Conservation (phyloP, 2,329 filamentous ascomycete genomes). For the Amylocarpus encephaloides region DNA sequence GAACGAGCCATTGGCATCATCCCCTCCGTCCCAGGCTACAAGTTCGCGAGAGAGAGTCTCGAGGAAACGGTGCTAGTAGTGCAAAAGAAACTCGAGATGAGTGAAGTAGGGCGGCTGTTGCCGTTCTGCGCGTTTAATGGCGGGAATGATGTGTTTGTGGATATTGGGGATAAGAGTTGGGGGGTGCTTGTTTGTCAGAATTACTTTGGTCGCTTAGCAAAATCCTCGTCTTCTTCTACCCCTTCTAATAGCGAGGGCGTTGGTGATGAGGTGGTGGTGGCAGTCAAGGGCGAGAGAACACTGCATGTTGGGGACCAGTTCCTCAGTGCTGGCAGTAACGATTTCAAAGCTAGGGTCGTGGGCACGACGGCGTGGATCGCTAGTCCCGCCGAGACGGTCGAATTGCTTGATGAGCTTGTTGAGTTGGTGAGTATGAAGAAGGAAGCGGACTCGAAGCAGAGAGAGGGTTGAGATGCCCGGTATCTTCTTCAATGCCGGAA, state of each 20-base stretch:
- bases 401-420: constrained; percentile 76
- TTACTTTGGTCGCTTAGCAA: constrained; percentile 59
- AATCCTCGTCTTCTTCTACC: too few relatives aligned
- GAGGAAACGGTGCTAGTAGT: constrained; percentile 95
- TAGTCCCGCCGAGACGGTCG: constrained; percentile 83
- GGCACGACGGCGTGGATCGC: constrained; percentile 98
- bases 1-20: constrained; percentile 78
- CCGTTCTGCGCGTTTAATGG: constrained; percentile 99
- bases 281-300: constrained; percentile 67
- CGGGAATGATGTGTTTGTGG: constrained; percentile 94
- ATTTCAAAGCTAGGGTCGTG: constrained; percentile 89
- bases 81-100: constrained; percentile 85
- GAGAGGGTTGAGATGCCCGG: not conserved
- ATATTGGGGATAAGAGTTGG: constrained; percentile 97
- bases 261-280: constrained; percentile 10
- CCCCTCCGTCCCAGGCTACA: constrained; percentile 54
- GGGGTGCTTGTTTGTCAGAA: constrained; percentile 88
- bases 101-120: constrained; percentile 57
- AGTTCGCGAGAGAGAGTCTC: constrained; percentile 78
- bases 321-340: constrained; percentile 87
- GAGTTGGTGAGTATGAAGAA: constrained; percentile 35
- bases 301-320: constrained; percentile 97
- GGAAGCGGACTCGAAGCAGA: not conserved
- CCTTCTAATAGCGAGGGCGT: constrained; percentile 22
- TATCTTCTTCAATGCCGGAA: not conserved